phyloP scores from a whole-genome alignment of 2,329 filamentous ascomycete genomes.

The Ramularia endophylla region DNA sequence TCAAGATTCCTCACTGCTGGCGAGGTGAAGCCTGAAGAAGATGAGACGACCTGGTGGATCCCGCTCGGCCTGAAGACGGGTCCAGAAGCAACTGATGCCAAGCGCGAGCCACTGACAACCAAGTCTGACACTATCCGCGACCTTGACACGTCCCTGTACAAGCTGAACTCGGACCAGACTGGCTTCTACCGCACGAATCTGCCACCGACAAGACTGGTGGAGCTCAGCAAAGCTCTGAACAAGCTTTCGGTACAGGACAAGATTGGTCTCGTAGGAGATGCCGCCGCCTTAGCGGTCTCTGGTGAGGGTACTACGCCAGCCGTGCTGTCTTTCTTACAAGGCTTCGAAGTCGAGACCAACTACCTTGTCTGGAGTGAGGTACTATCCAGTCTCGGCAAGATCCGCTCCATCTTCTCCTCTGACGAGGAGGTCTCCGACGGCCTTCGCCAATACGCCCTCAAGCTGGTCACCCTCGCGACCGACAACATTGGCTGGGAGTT shows the following conservation, averaged over 20 bases:
- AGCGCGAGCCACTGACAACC: constrained; percentile 62
- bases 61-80: constrained; percentile 81
- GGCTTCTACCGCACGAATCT: constrained; percentile 95
- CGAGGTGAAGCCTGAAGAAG: constrained; percentile 84
- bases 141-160: constrained; percentile 78
- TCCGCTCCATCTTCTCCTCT: constrained; percentile 80
- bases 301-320: constrained; percentile 78
- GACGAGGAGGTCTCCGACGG: constrained; percentile 66
- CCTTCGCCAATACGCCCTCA: constrained; percentile 71
- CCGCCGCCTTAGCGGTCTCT: constrained; percentile 80
- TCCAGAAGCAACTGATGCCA: constrained; percentile 54
- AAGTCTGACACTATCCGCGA: constrained; percentile 73
- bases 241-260: constrained; percentile 80
- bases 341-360: constrained; percentile 75
- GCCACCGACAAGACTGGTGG: constrained; percentile 72
- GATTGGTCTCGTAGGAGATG: constrained; percentile 86
- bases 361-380: constrained; percentile 89
- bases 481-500: constrained; percentile 84
- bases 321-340: constrained; percentile 75
- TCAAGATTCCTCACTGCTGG: constrained; percentile 86
- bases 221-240: constrained; percentile 70
- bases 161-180: constrained; percentile 82
- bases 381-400: constrained; percentile 64
- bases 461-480: constrained; percentile 67
- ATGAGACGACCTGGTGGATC: constrained; percentile 92